Evolutionary conservation across 331 rosid species (phyloP), one percentile per base, ranked within the genome.

Genomic region (Arachis monticola): DNA sequence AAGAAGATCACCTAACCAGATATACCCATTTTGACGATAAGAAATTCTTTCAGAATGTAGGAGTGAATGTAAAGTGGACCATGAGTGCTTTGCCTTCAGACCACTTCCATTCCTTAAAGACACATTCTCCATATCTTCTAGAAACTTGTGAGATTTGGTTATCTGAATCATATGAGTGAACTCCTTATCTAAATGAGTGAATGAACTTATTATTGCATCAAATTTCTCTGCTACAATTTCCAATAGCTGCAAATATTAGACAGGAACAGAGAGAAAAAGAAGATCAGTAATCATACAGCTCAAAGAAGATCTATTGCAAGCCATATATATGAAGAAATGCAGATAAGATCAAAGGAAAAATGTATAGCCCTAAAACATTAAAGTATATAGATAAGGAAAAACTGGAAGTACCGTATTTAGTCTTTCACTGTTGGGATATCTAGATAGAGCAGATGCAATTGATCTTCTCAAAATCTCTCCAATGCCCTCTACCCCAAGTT

Each of bases 1-100:
- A 75, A 95, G 99, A 82, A 95, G 87, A 81, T 95, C 99, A 1
- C 97, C 93, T 73, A 95, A 88, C 99, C 99, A 95, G 82, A 88
- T 83, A 74, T 92, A 86, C 48, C 94, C 98, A 85, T 90, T 92
- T 72, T 86, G 90, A 71, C 91, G 97, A 84, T 89, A 95, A 22
- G 99, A 72, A 57, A 80, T 79, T 85, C 93, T 90, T 63, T 88
- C 97, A 59, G 99, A 95, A 85, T 95, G 99, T 80, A 92, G 89
- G 79, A 95, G 98, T 51, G 99, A 92, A 88, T 95, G 98, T 72
- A 95, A 84, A 83, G 93, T 87, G 72, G 91, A 84, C 98, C 99
- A 95, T 41, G 98, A 76, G 47, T 86, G 90, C 73, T 90, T 86
- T 48, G 89, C 90, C 75, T 85, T 81, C 87, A 84, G 80, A 84